Percentiles rank a stretch among this genome's conserved stretches.
phyloP scores from a whole-genome alignment of 2,329 filamentous ascomycete genomes.

The Cercospora sp. region DNA sequence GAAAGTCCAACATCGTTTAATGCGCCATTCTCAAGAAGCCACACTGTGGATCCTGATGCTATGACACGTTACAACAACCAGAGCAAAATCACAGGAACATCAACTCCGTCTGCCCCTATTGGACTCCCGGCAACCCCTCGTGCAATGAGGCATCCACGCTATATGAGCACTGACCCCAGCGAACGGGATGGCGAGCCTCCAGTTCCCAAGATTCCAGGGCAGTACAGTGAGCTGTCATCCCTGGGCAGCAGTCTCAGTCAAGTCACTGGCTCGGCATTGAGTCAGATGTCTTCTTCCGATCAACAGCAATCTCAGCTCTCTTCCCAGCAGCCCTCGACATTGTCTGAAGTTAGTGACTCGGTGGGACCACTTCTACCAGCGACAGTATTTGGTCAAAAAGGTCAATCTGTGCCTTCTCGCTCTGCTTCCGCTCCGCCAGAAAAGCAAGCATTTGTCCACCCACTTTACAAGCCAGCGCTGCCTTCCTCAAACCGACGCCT shows the following conservation, averaged over 20 bases:
- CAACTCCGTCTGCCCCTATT: slow-evolving; percentile 58
- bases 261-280: slow-evolving; percentile 32
- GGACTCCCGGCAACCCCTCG: slow-evolving; percentile 89
- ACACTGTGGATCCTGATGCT: slow-evolving; percentile 63
- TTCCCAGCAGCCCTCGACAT: slow-evolving; percentile 42
- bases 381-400: slow-evolving; percentile 49
- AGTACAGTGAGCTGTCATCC: slow-evolving; percentile 38
- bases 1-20: slow-evolving; percentile 47
- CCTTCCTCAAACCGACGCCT: slow-evolving; percentile 40
- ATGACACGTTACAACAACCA: slow-evolving; percentile 41
- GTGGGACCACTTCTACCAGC: slow-evolving; percentile 51
- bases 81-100: slow-evolving; percentile 41
- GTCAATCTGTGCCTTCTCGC: slow-evolving; percentile 39
- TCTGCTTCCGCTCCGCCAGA: slow-evolving; percentile 54
- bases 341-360: slow-evolving; percentile 39
- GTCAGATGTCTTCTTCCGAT: slow-evolving; percentile 29
- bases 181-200: slow-evolving; percentile 53
- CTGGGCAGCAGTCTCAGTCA: slow-evolving; percentile 34
- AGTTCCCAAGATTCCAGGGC: slow-evolving; percentile 60
- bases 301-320: slow-evolving; percentile 30
- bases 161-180: slow-evolving; percentile 60
- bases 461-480: slow-evolving; percentile 38
- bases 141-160: slow-evolving; percentile 80
- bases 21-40: slow-evolving; percentile 56
- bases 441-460: slow-evolving; percentile 39